phyloP scores from a whole-genome alignment of 768 basidiomycete genomes.

The Russula sp. region DNA sequence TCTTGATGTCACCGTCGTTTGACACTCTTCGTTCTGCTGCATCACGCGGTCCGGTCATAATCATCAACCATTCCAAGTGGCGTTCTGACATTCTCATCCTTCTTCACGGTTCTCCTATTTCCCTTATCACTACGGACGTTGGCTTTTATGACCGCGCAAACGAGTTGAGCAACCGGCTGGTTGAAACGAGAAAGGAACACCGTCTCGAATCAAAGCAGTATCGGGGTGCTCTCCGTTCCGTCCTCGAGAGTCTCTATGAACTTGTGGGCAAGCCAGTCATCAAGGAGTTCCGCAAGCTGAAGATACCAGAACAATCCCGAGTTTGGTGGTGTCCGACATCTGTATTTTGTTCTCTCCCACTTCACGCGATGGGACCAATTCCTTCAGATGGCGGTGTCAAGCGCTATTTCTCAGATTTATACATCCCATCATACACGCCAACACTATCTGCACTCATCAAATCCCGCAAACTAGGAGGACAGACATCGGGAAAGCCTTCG shows the following conservation, averaged over 20 bases:
- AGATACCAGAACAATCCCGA: conserved; percentile 1
- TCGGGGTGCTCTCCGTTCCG: background rate
- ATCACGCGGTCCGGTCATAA: background rate
- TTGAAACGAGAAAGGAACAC: background rate
- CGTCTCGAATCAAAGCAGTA: background rate
- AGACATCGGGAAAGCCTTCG: background rate
- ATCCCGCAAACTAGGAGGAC: background rate
- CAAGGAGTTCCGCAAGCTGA: background rate
- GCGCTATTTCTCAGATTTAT: background rate
- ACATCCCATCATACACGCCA: background rate
- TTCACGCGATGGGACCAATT: conserved; percentile 18
- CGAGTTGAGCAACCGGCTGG: background rate
- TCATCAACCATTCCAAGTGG: conserved; percentile 1
- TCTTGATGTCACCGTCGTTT: background rate
- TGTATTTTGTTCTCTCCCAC: conserved; percentile 6
- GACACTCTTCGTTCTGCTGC: background rate
- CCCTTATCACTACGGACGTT: background rate
- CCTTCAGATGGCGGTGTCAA: background rate
- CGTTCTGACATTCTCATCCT: conserved; percentile 12
- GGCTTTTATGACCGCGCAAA: background rate
- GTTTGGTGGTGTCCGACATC: conserved; percentile 20
- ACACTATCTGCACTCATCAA: background rate
- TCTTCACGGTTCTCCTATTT: background rate
- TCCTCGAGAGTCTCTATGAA: conserved; percentile 5
- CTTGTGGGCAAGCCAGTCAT: conserved; percentile 1